Conservation (phyloP, 2,329 filamentous ascomycete species). For the Aspergillus candidus region DNA sequence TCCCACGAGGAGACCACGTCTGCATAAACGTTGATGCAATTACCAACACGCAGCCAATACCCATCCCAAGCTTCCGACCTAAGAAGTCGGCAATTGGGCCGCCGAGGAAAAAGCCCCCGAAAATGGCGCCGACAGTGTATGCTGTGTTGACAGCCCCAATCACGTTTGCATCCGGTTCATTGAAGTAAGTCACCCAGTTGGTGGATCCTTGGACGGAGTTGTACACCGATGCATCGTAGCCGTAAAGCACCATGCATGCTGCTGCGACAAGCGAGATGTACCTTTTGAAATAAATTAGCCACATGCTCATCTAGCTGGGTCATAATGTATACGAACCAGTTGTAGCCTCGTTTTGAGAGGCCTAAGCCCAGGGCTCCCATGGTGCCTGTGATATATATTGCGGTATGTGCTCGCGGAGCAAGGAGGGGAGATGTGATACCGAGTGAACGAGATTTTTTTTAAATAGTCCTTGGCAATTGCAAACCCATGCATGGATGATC, state of each 20-base stretch:
- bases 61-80: constrained; percentile 62
- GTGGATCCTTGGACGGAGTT: constrained; percentile 64
- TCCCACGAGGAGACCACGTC: constrained; percentile 55
- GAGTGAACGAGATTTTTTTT: too few relatives aligned
- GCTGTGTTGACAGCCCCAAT: constrained; percentile 60
- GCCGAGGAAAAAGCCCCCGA: constrained; percentile 63
- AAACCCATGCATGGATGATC: too few relatives aligned
- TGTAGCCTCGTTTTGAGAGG: constrained; percentile 26
- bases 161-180: constrained; percentile 38
- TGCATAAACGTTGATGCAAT: constrained; percentile 65
- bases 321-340: constrained; percentile 19
- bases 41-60: constrained; percentile 56
- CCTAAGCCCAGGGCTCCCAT: constrained; percentile 16
- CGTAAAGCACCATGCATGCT: constrained; percentile 69
- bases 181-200: constrained; percentile 61
- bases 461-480: too few relatives aligned
- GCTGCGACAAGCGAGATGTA: constrained; percentile 65
- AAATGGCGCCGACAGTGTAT: constrained; percentile 65
- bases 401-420: neutral
- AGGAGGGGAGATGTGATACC: too few relatives aligned
- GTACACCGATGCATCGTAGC: constrained; percentile 68
- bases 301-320: neutral
- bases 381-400: constrained; percentile 1
- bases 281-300: constrained; percentile 28
- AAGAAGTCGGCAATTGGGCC: constrained; percentile 58